Evolutionary conservation across 352 stramenopile species (phyloP).

Genomic region (Globisporangium cystogenes): DNA sequence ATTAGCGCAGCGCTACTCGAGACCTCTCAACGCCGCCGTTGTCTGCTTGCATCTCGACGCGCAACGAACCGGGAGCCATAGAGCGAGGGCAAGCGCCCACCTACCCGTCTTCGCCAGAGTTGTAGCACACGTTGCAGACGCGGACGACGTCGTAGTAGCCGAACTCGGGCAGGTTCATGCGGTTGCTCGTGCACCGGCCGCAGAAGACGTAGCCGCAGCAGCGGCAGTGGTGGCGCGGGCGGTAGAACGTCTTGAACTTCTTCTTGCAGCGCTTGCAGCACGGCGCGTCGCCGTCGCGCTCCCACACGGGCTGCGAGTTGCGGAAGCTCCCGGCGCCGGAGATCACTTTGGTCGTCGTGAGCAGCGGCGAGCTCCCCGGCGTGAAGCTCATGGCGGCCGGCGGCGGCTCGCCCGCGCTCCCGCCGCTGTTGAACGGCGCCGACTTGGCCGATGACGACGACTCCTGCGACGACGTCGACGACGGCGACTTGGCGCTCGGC

Average conservation of each 20-base stretch:
- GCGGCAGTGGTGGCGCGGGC: slow-evolving; percentile 76
- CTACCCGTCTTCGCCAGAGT: slow-evolving; percentile 60
- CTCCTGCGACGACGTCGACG: slow-evolving; percentile 16
- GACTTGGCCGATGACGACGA: slow-evolving; percentile 12
- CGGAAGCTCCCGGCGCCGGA: slow-evolving; percentile 48
- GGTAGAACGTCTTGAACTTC: slow-evolving; percentile 83
- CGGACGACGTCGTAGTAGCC: slow-evolving; percentile 85
- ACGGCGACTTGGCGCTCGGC: slow-evolving; percentile 11
- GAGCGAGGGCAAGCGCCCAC: too few relatives aligned
- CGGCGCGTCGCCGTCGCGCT: slow-evolving; percentile 71
- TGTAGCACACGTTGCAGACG: slow-evolving; percentile 78
- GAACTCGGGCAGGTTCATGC: slow-evolving; percentile 85
- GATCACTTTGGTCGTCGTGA: slow-evolving; percentile 66
- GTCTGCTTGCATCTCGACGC: too few relatives aligned
- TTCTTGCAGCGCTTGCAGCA: slow-evolving; percentile 89
- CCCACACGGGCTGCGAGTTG: slow-evolving; percentile 79
- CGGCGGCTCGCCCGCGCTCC: slow-evolving; percentile 10
- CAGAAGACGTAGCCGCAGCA: slow-evolving; percentile 87
- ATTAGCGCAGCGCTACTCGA: too few relatives aligned
- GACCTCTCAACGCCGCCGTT: too few relatives aligned
- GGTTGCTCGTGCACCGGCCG: slow-evolving; percentile 68
- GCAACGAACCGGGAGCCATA: too few relatives aligned
- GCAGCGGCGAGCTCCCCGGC: slow-evolving; percentile 51
- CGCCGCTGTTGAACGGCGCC: slow-evolving; percentile 7
- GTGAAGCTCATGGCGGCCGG: slow-evolving; percentile 40